A percentile compares a stretch with the other conserved stretches of the same genome.
phyloP scores from a whole-genome alignment of 2,329 filamentous ascomycete genomes.

The Tolypocladium tropicale region DNA sequence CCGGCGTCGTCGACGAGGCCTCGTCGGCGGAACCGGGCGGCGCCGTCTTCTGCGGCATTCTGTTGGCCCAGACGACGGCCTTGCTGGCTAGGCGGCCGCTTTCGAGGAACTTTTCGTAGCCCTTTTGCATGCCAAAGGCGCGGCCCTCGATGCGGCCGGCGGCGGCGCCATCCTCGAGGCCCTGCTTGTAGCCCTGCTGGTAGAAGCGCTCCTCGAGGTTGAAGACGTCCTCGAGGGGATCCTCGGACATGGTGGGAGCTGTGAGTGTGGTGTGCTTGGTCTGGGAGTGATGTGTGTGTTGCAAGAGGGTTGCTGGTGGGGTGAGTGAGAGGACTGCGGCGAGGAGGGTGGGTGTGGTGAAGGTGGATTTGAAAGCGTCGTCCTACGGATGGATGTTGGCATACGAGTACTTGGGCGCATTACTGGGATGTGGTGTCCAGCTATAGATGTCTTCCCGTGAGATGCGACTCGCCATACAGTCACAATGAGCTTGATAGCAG shows the following conservation, averaged over 20 bases:
- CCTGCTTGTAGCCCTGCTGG: slow-evolving; percentile 67
- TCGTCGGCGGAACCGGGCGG: slow-evolving; percentile 1
- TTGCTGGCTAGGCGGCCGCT: slow-evolving; percentile 70
- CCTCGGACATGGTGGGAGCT: slow-evolving; percentile 11
- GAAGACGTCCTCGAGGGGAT: slow-evolving; percentile 47
- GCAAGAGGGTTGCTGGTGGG: not conserved
- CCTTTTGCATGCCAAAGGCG: slow-evolving; percentile 81
- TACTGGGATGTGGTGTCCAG: too few relatives aligned
- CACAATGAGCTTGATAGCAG: too few relatives aligned
- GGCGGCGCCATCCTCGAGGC: slow-evolving; percentile 61
- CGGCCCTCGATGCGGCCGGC: slow-evolving; percentile 82
- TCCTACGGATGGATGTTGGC: too few relatives aligned
- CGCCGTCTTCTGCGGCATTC: slow-evolving; percentile 33
- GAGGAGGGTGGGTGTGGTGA: not conserved
- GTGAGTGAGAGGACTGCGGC: not conserved
- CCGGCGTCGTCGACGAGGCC: not conserved
- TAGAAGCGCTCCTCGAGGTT: slow-evolving; percentile 64
- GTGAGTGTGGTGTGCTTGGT: not conserved
- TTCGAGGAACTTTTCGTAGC: slow-evolving; percentile 84
- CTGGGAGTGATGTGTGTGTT: not conserved
- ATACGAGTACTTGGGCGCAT: too few relatives aligned
- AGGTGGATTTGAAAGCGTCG: not conserved
- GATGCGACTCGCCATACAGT: too few relatives aligned
- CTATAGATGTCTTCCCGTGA: too few relatives aligned
- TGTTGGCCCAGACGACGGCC: slow-evolving; percentile 73